phyloP scores from a whole-genome alignment of 352 stramenopile genomes.

The Phytophthora sojae region DNA sequence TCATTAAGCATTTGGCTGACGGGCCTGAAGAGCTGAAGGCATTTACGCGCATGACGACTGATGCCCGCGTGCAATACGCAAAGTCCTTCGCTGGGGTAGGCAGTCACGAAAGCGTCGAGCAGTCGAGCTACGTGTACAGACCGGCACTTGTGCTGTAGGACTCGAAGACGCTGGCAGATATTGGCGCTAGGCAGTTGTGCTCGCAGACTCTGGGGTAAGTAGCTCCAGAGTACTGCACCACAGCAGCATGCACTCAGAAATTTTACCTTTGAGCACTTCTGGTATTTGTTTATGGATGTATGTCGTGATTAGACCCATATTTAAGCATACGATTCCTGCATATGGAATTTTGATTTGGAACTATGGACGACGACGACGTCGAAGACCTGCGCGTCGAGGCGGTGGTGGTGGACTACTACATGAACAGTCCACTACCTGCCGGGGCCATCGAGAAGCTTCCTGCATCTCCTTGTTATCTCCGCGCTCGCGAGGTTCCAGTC shows the following conservation, averaged over 20 bases:
- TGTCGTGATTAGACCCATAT: too few relatives aligned
- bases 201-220: too few relatives aligned
- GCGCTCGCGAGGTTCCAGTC: conserved; percentile 80
- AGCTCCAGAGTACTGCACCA: too few relatives aligned
- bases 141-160: neutral
- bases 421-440: conserved; percentile 64
- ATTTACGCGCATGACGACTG: conserved; percentile 59
- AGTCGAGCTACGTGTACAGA: conserved; percentile 4
- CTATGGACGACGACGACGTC: conserved; percentile 28
- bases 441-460: conserved; percentile 55
- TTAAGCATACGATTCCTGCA: neutral
- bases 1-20: conserved; percentile 53
- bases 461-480: conserved; percentile 70
- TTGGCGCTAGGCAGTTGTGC: too few relatives aligned
- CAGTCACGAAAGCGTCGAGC: neutral
- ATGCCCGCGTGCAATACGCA: conserved; percentile 54
- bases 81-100: conserved; percentile 43
- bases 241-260: too few relatives aligned
- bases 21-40: conserved; percentile 48
- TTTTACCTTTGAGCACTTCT: too few relatives aligned
- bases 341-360: neutral
- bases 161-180: neutral
- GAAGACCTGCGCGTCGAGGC: conserved; percentile 75
- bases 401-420: conserved; percentile 88
- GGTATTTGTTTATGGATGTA: too few relatives aligned